Percentiles rank a stretch among this genome's conserved stretches.
These are phyloP conservation scores for Plasmodium blacklocki DNA, from an alignment of 169 alveolate genomes.

Conservation along the genomic window DNA sequence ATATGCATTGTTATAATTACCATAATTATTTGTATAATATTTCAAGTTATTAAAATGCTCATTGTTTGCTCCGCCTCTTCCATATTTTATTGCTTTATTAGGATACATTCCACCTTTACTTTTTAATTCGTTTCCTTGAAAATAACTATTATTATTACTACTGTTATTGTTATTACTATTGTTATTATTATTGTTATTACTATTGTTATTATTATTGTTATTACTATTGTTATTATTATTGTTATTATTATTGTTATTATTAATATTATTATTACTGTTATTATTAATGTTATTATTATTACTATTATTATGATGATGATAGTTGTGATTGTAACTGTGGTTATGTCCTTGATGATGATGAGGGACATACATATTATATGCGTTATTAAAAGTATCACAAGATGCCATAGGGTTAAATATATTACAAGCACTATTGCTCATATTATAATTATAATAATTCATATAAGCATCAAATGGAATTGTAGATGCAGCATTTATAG, in stretches of 20 bases:
- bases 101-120: conserved; percentile 11
- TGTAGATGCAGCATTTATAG: too few relatives aligned
- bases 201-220: neutral
- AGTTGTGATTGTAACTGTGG: too few relatives aligned
- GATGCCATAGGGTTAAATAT: conserved; percentile 23
- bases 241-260: neutral
- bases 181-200: too few relatives aligned
- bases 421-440: conserved; percentile 15
- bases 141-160: neutral
- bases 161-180: too few relatives aligned
- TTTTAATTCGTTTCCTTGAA: conserved; percentile 32
- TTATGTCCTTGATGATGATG: too few relatives aligned
- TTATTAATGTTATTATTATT: neutral
- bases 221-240: too few relatives aligned
- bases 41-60: conserved; percentile 14
- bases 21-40: conserved; percentile 24
- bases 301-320: too few relatives aligned
- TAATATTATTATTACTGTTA: neutral
- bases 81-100: conserved; percentile 28
- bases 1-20: conserved; percentile 6
- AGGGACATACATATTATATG: conserved; percentile 40
- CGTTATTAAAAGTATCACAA: conserved; percentile 24
- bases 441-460: conserved; percentile 36
- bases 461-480: conserved; percentile 15
- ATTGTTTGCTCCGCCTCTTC: neutral